A percentile compares a stretch with the other conserved stretches of the same genome.
Evolutionary conservation across 2,329 filamentous ascomycete species (phyloP).

Genomic region (Fusarium tjaetaba): DNA sequence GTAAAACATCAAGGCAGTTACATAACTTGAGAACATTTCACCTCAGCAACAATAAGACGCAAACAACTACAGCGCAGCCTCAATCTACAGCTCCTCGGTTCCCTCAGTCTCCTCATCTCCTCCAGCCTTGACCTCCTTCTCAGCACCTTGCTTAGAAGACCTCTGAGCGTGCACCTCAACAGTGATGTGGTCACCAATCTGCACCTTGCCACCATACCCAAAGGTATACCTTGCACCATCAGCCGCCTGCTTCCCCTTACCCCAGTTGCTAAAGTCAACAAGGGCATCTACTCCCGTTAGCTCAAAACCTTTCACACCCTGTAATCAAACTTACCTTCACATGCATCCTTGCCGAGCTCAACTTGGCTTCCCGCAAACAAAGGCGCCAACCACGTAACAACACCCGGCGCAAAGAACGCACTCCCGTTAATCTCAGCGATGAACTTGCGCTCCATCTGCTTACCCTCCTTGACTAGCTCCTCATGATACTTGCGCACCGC

Average conservation of each 20-base stretch:
- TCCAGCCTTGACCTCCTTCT: not conserved
- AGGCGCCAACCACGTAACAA: constrained; percentile 22
- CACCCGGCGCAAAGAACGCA: constrained; percentile 30
- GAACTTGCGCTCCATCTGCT: constrained; percentile 20
- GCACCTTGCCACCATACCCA: not conserved
- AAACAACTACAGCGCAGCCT: fast-evolving
- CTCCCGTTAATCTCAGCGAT: constrained; percentile 24
- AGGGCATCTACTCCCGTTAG: constrained; percentile 7
- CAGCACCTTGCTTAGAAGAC: not conserved
- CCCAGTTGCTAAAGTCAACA: constrained; percentile 14
- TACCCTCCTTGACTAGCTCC: constrained; percentile 11
- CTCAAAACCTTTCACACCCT: fast-evolving
- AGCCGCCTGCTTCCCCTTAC: not conserved
- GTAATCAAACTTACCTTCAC: not conserved
- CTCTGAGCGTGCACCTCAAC: constrained; percentile 8
- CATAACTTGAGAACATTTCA: not conserved
- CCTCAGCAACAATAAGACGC: too few relatives aligned
- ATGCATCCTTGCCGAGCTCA: constrained; percentile 11
- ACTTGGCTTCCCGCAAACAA: constrained; percentile 23
- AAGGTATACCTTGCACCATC: not conserved
- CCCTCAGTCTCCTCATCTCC: not conserved
- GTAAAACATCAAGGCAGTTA: not conserved
- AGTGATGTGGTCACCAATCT: not conserved
- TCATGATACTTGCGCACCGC: constrained; percentile 26
- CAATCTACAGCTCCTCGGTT: not conserved